Evolutionary conservation across 2,329 filamentous ascomycete genomes (phyloP), one percentile per base, ranked within the genome.

Genomic region (Colletotrichum sp.): DNA sequence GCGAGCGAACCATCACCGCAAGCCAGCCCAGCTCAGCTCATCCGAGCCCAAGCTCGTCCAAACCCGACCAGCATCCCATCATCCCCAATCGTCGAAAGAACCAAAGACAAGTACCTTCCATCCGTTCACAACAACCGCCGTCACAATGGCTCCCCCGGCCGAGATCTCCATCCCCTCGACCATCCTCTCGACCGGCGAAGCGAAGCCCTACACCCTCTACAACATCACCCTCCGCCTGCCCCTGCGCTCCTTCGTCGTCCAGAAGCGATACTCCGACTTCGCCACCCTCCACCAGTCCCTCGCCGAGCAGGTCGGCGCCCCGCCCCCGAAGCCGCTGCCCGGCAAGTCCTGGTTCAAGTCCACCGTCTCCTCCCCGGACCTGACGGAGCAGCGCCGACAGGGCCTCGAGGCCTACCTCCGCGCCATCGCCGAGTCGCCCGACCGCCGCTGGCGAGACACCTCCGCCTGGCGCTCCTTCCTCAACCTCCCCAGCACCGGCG

Each of bases 261-360:
- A 93, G 80, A 96, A 96, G 85, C 94, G 95, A 80, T 97, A 96
- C 87, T 95, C 93, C 69, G 95, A 97, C 82, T 97, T 97, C 81
- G 87, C 88, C 71, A 83, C 88, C 62, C 91, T 97, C 18, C 91
- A 97, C 85, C 83, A 87, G 34, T 85, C 89, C 6, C 89, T 97
- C 10, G 87, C 88, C 25, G 86, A 89, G 55, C 87, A 91, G 66
- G 90, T 93, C 72, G 92, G 92, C 79, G 81, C 87, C 27, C 83
- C 93, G 25, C 94, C 95, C 9, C 95, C 95, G 0, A 87, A 88
- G 2, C 86, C 93, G 0, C 87, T 96, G 3, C 95, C 95, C 0
- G 86, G 86, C 16, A 97, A 97, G 82, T 92, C 93, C 62, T 97
- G 94, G 94, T 91, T 96, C 81, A 91, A 93, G 76, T 92, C 92